phyloP scores from a whole-genome alignment of 257 asterid species.

The Solanum piurae region DNA sequence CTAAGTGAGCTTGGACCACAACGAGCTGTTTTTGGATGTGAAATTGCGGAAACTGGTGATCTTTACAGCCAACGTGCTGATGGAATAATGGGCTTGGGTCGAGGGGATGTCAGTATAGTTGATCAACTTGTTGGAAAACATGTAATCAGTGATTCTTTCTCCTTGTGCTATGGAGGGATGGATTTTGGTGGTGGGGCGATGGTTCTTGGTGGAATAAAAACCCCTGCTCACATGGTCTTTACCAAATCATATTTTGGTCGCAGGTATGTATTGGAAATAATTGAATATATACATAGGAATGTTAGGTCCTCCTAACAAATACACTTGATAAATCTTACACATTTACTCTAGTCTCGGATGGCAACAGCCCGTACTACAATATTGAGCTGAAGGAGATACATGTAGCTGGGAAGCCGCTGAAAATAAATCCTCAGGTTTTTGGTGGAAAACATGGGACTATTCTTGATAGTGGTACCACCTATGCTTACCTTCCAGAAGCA shows the following conservation, averaged over 20 bases:
- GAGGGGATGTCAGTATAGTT: slow-evolving; percentile 87
- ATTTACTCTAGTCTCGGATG: slow-evolving; percentile 98
- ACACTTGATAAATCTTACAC: slow-evolving; percentile 85
- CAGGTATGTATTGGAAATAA: slow-evolving; percentile 53
- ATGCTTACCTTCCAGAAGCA: slow-evolving; percentile 81
- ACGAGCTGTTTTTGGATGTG: slow-evolving; percentile 89
- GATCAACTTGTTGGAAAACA: slow-evolving; percentile 86
- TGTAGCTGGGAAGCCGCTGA: slow-evolving; percentile 85
- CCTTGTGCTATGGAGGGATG: slow-evolving; percentile 96
- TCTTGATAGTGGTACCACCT: slow-evolving; percentile 94
- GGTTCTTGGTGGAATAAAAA: slow-evolving; percentile 83
- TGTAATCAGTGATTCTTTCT: slow-evolving; percentile 82
- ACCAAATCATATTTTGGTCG: slow-evolving; percentile 65
- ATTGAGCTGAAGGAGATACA: slow-evolving; percentile 82
- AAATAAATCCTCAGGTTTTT: slow-evolving; percentile 46
- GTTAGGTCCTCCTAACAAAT: slow-evolving; percentile 86
- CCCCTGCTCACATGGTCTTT: slow-evolving; percentile 68
- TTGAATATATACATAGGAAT: slow-evolving; percentile 18
- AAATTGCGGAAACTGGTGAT: slow-evolving; percentile 82
- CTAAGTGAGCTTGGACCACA: slow-evolving; percentile 78
- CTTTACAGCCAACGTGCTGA: slow-evolving; percentile 94
- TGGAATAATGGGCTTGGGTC: slow-evolving; percentile 96
- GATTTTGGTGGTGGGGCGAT: slow-evolving; percentile 93
- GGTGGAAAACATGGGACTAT: slow-evolving; percentile 86
- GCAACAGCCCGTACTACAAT: slow-evolving; percentile 98